Base-by-base conservation (phyloP, 1,284 basidiomycete species). In the Ceratobasidium theobromae region DNA sequence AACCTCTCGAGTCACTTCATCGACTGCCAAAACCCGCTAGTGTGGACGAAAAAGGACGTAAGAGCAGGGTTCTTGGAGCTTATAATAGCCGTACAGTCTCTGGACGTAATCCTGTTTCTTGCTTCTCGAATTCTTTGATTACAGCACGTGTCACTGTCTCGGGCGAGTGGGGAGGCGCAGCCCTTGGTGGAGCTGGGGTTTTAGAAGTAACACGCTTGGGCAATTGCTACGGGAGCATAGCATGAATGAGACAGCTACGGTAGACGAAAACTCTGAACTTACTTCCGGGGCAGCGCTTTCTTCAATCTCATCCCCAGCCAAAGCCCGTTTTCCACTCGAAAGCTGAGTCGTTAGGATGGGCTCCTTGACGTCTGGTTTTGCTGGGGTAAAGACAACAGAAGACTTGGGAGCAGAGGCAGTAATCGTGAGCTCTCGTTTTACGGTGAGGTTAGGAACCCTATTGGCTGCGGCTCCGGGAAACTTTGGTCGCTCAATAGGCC, bases 141-240 rank as follows among this genome's bases (percentile, higher is more conserved):
- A 54, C 16, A 32, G 41, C 49, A 5, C 53, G 64, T 16, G 64
- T 57, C 27, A 51, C 28, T 8, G 48, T 48, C 8, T 64, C 58
- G 18, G 58, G 48, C 12, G 3, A 3, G 27, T 64, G 38, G 4
- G 46, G 48, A 18, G 58, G 58, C 14, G 58, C 58, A 5, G 58
- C 43, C 18, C 48, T 64, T 9, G 58, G 58, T 16, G 32, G 58
- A 9, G 58, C 46, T 8, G 58, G 58, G 2, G 58, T 64, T 32
- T 40, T 51, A 16, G 58, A 30, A 27, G 58, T 64, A n/a, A 64
- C 58, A 8, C 58, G 58, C 30, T 52, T 64, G 12, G 58, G 58
- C 4, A 64, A 48, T 64, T 64, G 58, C 58, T 64, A 32, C 23
- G 21, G 16, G 38, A 33, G 38, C 14, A 4, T n/a, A 21, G 45